A percentile compares a stretch with the other conserved stretches of the same genome.
Conservation (phyloP, 2,329 filamentous ascomycete species). For the Aspergillus fischeri region DNA sequence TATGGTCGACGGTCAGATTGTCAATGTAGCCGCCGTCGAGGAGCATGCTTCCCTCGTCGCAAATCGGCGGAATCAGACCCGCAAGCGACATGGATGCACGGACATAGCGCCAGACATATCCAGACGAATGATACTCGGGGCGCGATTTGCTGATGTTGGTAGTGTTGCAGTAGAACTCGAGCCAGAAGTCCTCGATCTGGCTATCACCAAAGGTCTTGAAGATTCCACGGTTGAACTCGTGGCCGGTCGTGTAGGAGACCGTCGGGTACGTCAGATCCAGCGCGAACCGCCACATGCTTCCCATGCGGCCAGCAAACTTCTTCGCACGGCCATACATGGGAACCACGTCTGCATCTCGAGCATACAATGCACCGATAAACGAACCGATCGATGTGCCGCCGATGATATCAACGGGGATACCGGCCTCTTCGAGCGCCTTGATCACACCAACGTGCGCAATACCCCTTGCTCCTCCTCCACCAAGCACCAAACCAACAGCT, state of each 20-base stretch:
- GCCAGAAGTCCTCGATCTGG: conserved; percentile 98
- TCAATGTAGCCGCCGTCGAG: conserved; percentile 96
- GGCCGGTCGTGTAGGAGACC: conserved; percentile 93
- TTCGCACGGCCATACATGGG: conserved; percentile 96
- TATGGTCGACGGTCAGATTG: conserved; percentile 93
- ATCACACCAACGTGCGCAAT: conserved; percentile 94
- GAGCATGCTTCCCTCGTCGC: conserved; percentile 95
- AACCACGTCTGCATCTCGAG: conserved; percentile 91
- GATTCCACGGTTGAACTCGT: conserved; percentile 97
- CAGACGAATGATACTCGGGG: conserved; percentile 87
- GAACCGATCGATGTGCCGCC: conserved; percentile 95
- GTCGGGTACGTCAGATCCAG: conserved; percentile 94
- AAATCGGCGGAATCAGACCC: conserved; percentile 85
- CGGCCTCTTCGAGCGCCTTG: conserved; percentile 88
- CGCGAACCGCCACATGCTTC: conserved; percentile 97
- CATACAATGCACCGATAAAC: conserved; percentile 92
- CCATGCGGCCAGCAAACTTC: conserved; percentile 98
- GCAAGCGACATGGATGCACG: conserved; percentile 95
- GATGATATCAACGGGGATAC: conserved; percentile 91
- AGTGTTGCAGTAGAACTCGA: conserved; percentile 98
- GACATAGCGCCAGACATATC: conserved; percentile 97
- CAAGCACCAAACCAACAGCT: conserved; percentile 88
- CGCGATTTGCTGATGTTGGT: conserved; percentile 96
- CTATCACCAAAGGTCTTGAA: conserved; percentile 97
- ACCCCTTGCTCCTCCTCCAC: conserved; percentile 86